Percentiles rank a stretch among this genome's conserved stretches.
phyloP scores from a whole-genome alignment of 768 basidiomycete genomes.

The Lactarius psammicola region DNA sequence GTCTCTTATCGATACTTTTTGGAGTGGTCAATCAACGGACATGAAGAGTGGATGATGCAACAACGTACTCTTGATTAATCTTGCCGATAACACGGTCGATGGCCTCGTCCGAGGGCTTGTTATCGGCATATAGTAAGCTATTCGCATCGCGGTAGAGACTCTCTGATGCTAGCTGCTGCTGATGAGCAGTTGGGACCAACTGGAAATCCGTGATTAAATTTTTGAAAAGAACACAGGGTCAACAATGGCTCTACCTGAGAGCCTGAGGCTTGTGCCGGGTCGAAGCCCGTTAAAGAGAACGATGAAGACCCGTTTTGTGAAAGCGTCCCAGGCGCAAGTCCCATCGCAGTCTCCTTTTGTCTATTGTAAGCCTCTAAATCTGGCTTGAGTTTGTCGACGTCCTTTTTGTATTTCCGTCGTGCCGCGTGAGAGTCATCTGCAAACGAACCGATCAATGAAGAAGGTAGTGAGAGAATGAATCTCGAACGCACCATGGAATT shows the following conservation, averaged over 20 bases:
- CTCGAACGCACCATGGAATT: conserved; percentile 77
- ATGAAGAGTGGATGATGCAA: conserved; percentile 8
- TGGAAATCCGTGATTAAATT: conserved; percentile 30
- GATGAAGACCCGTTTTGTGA: conserved; percentile 41
- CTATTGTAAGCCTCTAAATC: conserved; percentile 83
- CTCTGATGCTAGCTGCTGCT: conserved; percentile 71
- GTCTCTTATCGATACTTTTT: conserved; percentile 80
- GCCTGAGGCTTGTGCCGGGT: conserved; percentile 47
- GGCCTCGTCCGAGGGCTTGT: conserved; percentile 92
- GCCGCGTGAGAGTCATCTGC: conserved; percentile 90
- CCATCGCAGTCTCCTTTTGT: conserved; percentile 85
- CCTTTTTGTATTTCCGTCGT: conserved; percentile 87
- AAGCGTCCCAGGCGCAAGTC: conserved; percentile 68
- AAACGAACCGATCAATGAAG: conserved; percentile 2
- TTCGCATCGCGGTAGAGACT: conserved; percentile 92
- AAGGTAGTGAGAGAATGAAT: background rate
- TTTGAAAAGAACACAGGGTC: background rate
- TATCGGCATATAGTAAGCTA: conserved; percentile 89
- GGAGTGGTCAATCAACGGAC: background rate
- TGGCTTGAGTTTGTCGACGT: conserved; percentile 83
- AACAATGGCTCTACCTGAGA: conserved; percentile 37
- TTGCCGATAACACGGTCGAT: conserved; percentile 90
- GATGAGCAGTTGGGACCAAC: conserved; percentile 53
- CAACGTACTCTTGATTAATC: conserved; percentile 87
- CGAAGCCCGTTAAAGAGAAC: conserved; percentile 49